Conservation (phyloP, 208 protist species). For the Acanthamoeba sp. region DNA sequence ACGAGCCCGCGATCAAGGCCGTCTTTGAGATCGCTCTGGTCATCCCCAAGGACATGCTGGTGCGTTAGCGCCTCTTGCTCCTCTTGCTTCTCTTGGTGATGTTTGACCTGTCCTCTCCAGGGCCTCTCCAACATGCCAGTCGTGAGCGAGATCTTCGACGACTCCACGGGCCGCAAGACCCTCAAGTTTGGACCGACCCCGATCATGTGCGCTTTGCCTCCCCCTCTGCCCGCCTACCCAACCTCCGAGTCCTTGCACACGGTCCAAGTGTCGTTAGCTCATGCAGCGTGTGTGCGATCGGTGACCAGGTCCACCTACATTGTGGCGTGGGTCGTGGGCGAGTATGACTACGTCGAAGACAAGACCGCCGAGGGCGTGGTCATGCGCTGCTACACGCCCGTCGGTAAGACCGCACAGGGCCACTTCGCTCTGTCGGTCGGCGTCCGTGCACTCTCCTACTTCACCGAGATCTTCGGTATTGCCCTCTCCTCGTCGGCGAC, state of each 20-base stretch:
- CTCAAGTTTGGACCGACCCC: slow-evolving; percentile 56
- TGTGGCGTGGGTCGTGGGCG: slow-evolving; percentile 95
- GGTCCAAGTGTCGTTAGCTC: no score
- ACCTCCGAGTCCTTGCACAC: no score
- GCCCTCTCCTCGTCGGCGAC: no score
- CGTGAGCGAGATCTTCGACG: slow-evolving; percentile 23
- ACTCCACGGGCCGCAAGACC: slow-evolving; percentile 1
- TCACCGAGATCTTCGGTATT: slow-evolving; percentile 69
- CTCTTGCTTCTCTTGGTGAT: background rate
- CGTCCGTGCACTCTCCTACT: slow-evolving; percentile 33
- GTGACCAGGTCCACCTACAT: slow-evolving; percentile 27
- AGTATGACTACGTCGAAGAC: slow-evolving; percentile 93
- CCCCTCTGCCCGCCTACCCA: background rate
- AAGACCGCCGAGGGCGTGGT: slow-evolving; percentile 79
- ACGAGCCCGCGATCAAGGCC: slow-evolving; percentile 96
- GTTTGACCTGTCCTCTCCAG: background rate
- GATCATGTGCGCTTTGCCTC: background rate
- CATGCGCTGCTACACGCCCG: slow-evolving; percentile 86
- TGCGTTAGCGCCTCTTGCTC: background rate
- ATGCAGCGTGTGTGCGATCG: background rate
- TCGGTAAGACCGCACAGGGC: slow-evolving; percentile 84
- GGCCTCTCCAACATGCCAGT: slow-evolving; percentile 58
- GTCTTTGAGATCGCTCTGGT: slow-evolving; percentile 94
- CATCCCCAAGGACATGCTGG: slow-evolving; percentile 83
- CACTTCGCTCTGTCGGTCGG: slow-evolving; percentile 93